Conservation (phyloP, 176 grass and related monocot genomes). For the Eremochloa ophiuroides region DNA sequence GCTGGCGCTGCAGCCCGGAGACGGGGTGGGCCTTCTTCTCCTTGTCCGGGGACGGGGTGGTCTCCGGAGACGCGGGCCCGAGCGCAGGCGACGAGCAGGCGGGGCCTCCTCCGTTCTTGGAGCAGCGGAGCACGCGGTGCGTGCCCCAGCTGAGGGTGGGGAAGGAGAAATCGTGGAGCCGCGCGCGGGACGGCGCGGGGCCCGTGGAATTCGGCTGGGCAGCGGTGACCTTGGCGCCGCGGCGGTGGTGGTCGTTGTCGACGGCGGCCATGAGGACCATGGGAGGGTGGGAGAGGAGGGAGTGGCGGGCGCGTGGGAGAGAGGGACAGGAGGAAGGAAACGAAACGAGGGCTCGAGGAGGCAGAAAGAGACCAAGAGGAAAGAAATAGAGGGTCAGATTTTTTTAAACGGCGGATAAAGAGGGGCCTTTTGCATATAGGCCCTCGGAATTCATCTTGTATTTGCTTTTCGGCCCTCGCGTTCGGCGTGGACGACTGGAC, state of each 20-base stretch:
- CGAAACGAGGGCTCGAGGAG: neutral
- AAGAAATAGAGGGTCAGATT: neutral
- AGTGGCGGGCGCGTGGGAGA: neutral
- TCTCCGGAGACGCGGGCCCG: neutral
- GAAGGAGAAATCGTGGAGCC: conserved; percentile 55
- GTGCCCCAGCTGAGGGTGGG: conserved; percentile 58
- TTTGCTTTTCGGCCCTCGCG: neutral
- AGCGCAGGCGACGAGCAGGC: neutral
- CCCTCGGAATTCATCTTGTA: neutral
- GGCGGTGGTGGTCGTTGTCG: conserved; percentile 6
- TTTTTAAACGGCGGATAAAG: conserved; percentile 35
- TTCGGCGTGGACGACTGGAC: neutral
- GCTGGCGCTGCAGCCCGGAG: conserved; percentile 11
- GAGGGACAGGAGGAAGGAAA: neutral
- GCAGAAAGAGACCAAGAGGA: neutral
- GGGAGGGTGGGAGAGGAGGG: neutral
- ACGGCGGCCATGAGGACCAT: conserved; percentile 51
- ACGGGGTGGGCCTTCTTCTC: conserved; percentile 4
- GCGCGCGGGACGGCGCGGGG: conserved; percentile 1
- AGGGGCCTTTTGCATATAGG: neutral
- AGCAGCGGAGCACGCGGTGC: conserved; percentile 56
- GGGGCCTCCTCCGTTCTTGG: conserved; percentile 40
- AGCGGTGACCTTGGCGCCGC: neutral
- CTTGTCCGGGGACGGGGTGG: conserved; percentile 24
- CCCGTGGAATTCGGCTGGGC: neutral